Percentiles rank a stretch among this genome's conserved stretches.
Evolutionary conservation across 257 asterid species (phyloP).

Genomic region (Fraxinus cuspidata): DNA sequence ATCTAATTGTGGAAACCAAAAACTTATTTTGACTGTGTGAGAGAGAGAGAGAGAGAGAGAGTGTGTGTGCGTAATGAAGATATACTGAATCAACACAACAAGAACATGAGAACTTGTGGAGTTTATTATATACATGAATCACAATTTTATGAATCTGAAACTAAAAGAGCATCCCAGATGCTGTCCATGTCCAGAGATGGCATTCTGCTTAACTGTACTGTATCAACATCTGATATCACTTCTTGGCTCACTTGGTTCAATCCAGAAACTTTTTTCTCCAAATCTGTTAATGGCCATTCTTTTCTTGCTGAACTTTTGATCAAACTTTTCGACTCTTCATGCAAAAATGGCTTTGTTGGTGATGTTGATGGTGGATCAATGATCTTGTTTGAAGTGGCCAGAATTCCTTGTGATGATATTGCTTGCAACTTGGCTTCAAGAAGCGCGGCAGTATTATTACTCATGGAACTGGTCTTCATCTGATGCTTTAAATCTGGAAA

Average conservation of each 20-base stretch:
- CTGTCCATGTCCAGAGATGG: slow-evolving; percentile 88
- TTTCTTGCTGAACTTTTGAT: slow-evolving; percentile 12
- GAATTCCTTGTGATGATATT: slow-evolving; percentile 39
- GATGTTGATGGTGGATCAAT: slow-evolving; percentile 2
- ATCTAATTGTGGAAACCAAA: not conserved
- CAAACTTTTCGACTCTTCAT: slow-evolving; percentile 3
- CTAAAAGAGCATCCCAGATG: slow-evolving; percentile 81
- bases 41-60: not conserved
- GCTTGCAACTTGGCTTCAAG: slow-evolving; percentile 54
- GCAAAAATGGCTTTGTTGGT: not conserved
- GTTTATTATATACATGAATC: not conserved
- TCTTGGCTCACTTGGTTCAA: slow-evolving; percentile 38
- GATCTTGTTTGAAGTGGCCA: slow-evolving; percentile 24
- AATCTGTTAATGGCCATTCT: slow-evolving; percentile 22
- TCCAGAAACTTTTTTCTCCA: slow-evolving; percentile 24
- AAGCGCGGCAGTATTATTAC: slow-evolving; percentile 45
- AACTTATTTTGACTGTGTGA: not conserved
- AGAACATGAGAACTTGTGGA: not conserved
- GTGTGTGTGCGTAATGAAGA: not conserved
- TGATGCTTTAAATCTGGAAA: slow-evolving; percentile 53
- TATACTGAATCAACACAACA: not conserved
- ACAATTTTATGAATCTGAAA: slow-evolving; percentile 53
- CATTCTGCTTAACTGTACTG: slow-evolving; percentile 69
- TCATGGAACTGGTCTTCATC: slow-evolving; percentile 39
- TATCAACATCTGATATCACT: slow-evolving; percentile 39